These are phyloP conservation scores for Lagerstroemia speciosa DNA, from an alignment of 345 rosid species.

Conservation along the genomic window DNA sequence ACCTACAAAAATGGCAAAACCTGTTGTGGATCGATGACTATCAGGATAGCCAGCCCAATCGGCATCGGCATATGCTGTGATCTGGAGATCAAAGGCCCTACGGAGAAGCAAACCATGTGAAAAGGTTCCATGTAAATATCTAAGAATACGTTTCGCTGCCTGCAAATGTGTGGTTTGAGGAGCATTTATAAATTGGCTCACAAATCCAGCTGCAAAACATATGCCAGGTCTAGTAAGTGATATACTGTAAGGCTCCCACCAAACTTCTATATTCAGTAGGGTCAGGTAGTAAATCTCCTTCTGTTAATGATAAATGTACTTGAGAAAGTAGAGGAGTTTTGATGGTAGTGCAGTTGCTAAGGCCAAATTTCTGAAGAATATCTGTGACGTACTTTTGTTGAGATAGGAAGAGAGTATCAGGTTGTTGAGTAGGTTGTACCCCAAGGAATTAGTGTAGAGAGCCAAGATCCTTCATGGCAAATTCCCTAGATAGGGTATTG, in stretches of 20 bases:
- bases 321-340: not conserved
- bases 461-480: not conserved
- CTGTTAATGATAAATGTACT: not conserved
- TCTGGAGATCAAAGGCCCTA: no score
- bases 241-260: not conserved
- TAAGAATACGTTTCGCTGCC: not conserved
- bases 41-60: not conserved
- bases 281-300: not conserved
- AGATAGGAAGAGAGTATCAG: not conserved
- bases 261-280: not conserved
- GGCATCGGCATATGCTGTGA: not conserved
- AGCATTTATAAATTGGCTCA: conserved; percentile 1
- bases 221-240: not conserved
- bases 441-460: not conserved
- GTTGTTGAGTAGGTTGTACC: not conserved
- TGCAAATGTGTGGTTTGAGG: not conserved
- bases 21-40: not conserved
- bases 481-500: not conserved
- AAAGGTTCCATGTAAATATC: not conserved
- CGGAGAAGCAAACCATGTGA: not conserved
- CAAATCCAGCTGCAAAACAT: not conserved
- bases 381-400: not conserved
- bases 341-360: not conserved
- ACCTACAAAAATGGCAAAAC: not conserved
- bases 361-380: not conserved